Conservation (phyloP, 768 basidiomycete species). For the Wakefieldia striispora region DNA sequence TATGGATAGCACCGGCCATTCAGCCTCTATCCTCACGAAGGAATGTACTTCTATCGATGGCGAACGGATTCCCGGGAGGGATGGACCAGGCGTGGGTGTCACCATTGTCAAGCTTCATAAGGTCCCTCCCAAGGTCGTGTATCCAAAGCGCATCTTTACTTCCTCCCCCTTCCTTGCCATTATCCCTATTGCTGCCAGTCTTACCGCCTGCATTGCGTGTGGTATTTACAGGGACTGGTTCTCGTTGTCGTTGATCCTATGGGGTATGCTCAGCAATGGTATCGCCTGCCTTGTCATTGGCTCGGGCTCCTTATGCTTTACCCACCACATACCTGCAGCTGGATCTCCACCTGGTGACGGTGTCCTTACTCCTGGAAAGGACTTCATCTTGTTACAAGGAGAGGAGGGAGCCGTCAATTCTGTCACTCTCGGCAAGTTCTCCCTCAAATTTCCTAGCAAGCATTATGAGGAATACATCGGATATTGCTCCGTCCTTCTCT, state of each 20-base stretch:
- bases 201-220: conserved; percentile 26
- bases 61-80: conserved; percentile 20
- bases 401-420: conserved; percentile 30
- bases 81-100: conserved; percentile 20
- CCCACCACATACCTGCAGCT: conserved; percentile 23
- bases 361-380: conserved; percentile 19
- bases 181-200: conserved; percentile 30
- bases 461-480: conserved; percentile 26
- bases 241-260: conserved; percentile 33
- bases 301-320: conserved; percentile 29
- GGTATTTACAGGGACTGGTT: conserved; percentile 34
- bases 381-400: conserved; percentile 30
- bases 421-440: conserved; percentile 32
- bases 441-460: conserved; percentile 24
- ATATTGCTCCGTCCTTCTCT: conserved; percentile 30
- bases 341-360: conserved; percentile 32
- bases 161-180: conserved; percentile 26
- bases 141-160: conserved; percentile 16
- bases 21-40: conserved; percentile 29
- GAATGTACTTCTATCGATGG: conserved; percentile 15
- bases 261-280: conserved; percentile 32
- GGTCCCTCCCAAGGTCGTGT: conserved; percentile 13
- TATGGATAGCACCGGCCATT: conserved; percentile 31
- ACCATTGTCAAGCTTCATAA: conserved; percentile 28
- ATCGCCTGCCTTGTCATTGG: conserved; percentile 34